Evolutionary conservation across 1,139 yeast species (phyloP).

Genomic region (Spencermartinsiella ligniputridi): DNA sequence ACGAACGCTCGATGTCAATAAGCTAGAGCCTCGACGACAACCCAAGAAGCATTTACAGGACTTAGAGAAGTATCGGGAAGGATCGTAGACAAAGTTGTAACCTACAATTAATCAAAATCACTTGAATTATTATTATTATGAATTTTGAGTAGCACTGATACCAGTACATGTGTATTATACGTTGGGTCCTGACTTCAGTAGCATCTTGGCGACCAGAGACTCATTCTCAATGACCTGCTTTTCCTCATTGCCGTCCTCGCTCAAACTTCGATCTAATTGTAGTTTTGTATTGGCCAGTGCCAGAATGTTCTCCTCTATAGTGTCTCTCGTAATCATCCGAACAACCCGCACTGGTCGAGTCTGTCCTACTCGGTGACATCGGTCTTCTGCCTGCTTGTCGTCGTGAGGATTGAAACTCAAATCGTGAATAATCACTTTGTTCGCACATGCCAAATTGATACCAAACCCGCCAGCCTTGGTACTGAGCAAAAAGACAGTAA

Average conservation of each 20-base stretch:
- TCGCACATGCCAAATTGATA: constrained; percentile 92
- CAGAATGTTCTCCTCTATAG: constrained; percentile 86
- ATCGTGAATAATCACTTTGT: constrained; percentile 84
- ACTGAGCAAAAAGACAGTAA: constrained; percentile 81
- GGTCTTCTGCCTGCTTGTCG: constrained; percentile 96
- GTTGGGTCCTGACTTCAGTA: constrained; percentile 22
- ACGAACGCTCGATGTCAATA: constrained; percentile 20
- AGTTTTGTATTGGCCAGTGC: constrained; percentile 85
- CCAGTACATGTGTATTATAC: too few relatives aligned
- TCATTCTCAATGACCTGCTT: constrained; percentile 48
- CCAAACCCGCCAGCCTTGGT: constrained; percentile 99
- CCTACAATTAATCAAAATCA: too few relatives aligned
- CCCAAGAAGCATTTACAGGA: constrained; percentile 8
- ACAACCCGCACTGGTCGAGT: constrained; percentile 79
- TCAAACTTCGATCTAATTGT: constrained; percentile 72
- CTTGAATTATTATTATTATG: too few relatives aligned
- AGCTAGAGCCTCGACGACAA: constrained; percentile 15
- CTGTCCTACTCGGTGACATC: constrained; percentile 98
- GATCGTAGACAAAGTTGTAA: background rate
- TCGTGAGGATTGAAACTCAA: constrained; percentile 97
- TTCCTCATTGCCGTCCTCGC: constrained; percentile 44
- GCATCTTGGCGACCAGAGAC: constrained; percentile 45
- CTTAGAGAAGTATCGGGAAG: constrained; percentile 4
- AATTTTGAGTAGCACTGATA: too few relatives aligned
- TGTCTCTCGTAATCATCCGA: constrained; percentile 64